Base-by-base conservation (phyloP, 345 rosid genomes). In the Hypericum androsaemum region DNA sequence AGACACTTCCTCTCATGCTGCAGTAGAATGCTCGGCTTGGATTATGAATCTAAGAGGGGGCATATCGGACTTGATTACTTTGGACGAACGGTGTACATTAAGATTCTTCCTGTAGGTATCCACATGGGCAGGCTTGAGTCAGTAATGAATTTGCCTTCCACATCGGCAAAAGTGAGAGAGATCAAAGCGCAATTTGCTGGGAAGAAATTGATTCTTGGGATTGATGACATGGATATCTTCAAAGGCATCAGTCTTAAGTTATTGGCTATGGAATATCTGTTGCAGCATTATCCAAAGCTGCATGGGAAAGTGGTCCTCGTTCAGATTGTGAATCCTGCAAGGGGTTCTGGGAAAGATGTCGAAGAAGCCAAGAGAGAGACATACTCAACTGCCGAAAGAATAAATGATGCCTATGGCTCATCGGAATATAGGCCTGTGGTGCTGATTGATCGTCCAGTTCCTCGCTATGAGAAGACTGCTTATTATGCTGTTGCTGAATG, bases 11-110 rank as follows among this genome's bases (percentile, higher is more conserved):
- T 84, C 53, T 84, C 89, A 0, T 85, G 89, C 67, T 85, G 89
- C 69, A 80, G 89, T 63, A 72, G 95, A 65, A 85, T 85, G 95
- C 80, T 85, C 60, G 95, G 95, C 38, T 77, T 85, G 59, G 89
- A 80, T 58, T 82, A 82, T 63, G 87, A 85, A 68, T 85, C 95
- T 39, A 85, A 85, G 71, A 73, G 95, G 50, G 95, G 89, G 16
- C 82, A 85, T 41, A 85, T 85, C 35, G 89, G 87, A 35, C 95
- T 85, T 17, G 95, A 85, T 62, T 85, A 85, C 68, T 81, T 82
- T 66, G 89, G 89, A 13, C 86, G 95, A 35, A 85, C 89, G 0
- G 86, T 85, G 42, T 85, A 54, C 57, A 72, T 85, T 7, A 85
- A 81, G 59, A 85, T 85, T 38, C 68, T 85, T 17, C 95, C 95